Evolutionary conservation across 1,139 yeast genomes (phyloP).

Genomic region (Yamadazyma membranifaciens): DNA sequence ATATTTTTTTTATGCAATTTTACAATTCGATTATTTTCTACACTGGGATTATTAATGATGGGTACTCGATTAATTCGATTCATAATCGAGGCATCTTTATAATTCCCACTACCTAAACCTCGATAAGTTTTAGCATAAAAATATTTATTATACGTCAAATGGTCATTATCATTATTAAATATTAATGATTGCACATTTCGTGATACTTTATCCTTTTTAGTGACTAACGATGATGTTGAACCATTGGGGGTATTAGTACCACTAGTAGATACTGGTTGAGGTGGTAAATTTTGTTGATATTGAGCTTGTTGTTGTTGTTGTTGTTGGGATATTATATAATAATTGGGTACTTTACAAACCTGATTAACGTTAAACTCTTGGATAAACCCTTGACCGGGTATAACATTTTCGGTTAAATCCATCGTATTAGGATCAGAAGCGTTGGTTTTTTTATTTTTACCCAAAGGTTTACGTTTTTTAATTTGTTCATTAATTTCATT

Average conservation of each 20-base stretch:
- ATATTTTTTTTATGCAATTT: conserved; percentile 14
- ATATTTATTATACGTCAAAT: conserved; percentile 35
- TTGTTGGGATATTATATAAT: conserved; percentile 34
- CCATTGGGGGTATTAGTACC: conserved; percentile 4
- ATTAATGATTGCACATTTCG: conserved; percentile 38
- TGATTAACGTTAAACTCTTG: conserved; percentile 44
- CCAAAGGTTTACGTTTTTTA: conserved; percentile 24
- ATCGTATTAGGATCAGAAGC: conserved; percentile 39
- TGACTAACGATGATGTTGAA: conserved; percentile 6
- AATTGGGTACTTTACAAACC: conserved; percentile 44
- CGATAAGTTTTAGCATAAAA: conserved; percentile 41
- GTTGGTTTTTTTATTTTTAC: conserved; percentile 30
- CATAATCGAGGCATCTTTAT: conserved; percentile 45
- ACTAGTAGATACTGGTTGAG: neutral
- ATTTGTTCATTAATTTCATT: conserved; percentile 3
- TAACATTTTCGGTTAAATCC: conserved; percentile 39
- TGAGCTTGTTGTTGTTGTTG: conserved; percentile 11
- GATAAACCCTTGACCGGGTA: conserved; percentile 48
- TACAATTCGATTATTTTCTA: conserved; percentile 8
- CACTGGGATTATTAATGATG: neutral
- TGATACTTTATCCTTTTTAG: conserved; percentile 23
- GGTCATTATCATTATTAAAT: conserved; percentile 36
- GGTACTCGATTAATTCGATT: conserved; percentile 35
- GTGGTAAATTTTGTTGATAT: neutral
- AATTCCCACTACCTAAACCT: conserved; percentile 50